A percentile compares a stretch with the other conserved stretches of the same genome.
phyloP scores from a whole-genome alignment of 768 basidiomycete species.

The Harrya chromipes region DNA sequence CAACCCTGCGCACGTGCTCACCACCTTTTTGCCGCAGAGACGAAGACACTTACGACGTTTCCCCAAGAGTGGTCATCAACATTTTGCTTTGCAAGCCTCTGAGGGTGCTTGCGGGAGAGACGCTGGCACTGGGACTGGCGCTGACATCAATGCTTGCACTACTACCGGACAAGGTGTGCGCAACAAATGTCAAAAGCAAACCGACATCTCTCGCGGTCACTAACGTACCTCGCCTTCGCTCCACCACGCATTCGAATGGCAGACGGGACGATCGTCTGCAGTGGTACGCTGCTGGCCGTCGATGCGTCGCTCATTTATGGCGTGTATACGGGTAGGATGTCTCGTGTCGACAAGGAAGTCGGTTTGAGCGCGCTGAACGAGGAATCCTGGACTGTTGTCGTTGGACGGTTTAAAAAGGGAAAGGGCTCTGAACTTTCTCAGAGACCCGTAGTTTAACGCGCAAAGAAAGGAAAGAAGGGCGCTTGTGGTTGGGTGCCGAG shows the following conservation, averaged over 20 bases:
- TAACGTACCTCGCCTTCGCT: slow-evolving; percentile 8
- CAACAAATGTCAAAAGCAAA: background rate
- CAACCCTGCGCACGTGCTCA: too few species aligned
- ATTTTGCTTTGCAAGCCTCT: slow-evolving; percentile 9
- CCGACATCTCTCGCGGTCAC: too few species aligned
- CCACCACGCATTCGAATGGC: background rate
- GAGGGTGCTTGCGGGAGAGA: slow-evolving; percentile 16
- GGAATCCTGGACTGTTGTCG: too few species aligned
- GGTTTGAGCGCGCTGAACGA: too few species aligned
- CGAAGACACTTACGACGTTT: slow-evolving; percentile 10
- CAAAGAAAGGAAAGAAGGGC: too few species aligned
- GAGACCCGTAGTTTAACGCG: too few species aligned
- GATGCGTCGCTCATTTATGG: slow-evolving; percentile 3
- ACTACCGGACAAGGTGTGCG: background rate
- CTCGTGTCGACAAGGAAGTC: too few species aligned
- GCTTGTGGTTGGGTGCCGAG: too few species aligned
- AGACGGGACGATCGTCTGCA: slow-evolving; percentile 17
- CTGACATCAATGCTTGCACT: too few species aligned
- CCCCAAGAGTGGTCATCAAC: background rate
- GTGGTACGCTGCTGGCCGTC: background rate
- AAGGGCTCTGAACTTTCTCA: too few species aligned
- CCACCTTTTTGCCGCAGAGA: too few species aligned
- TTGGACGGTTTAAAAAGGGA: too few species aligned
- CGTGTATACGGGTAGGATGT: background rate
- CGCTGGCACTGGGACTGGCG: background rate